These are phyloP conservation scores for Psophocarpus tetragonolobus DNA, from an alignment of 306 rosid genomes.

Conservation along the genomic window DNA sequence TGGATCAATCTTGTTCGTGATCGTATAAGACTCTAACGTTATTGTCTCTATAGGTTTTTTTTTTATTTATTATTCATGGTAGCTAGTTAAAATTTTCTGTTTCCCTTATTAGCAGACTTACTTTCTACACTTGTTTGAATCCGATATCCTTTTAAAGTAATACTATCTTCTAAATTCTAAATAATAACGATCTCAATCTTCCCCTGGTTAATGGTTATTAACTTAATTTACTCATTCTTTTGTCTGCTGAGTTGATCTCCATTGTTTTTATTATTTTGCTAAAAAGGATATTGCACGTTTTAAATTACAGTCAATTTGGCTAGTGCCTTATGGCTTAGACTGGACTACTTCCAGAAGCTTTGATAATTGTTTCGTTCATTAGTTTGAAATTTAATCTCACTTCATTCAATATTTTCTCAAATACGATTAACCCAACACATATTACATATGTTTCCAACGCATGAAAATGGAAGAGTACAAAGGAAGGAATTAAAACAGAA, in stretches of 20 bases:
- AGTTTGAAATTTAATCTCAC: background rate
- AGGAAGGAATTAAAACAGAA: too few species aligned
- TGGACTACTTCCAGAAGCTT: background rate
- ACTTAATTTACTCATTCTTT: background rate
- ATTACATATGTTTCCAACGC: too few species aligned
- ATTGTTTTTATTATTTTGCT: background rate
- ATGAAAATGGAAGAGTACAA: too few species aligned
- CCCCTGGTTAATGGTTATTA: background rate
- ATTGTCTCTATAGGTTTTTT: too few species aligned
- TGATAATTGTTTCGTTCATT: background rate
- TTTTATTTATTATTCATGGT: conserved; percentile 7
- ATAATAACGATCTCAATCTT: background rate
- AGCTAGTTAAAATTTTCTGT: background rate
- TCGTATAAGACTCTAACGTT: too few species aligned
- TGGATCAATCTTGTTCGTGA: too few species aligned
- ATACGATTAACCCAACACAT: background rate
- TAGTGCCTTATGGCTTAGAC: background rate
- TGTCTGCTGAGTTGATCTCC: conserved; percentile 10
- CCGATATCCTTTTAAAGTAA: background rate
- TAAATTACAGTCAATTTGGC: background rate
- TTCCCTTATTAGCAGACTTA: background rate
- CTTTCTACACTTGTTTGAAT: background rate
- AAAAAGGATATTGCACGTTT: conserved; percentile 13
- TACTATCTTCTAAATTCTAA: background rate
- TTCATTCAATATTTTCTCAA: background rate